Conservation (phyloP, 1,139 yeast species). For the Nakaseomyces kungkrabaensis region DNA sequence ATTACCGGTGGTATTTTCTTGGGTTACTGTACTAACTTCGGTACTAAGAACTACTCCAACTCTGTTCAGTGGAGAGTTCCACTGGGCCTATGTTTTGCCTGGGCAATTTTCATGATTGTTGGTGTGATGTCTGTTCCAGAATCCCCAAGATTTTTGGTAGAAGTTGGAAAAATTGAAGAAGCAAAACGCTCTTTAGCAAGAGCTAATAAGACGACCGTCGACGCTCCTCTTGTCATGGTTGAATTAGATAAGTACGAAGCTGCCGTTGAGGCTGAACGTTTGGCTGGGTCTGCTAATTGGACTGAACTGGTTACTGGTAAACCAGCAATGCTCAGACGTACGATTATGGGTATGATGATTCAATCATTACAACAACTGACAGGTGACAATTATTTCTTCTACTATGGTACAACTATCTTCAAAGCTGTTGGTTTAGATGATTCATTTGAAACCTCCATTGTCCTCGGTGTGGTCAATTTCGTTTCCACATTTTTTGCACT, state of each 20-base stretch:
- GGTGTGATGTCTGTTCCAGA: conserved; percentile 68
- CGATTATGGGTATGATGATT: conserved; percentile 50
- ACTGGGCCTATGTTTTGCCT: conserved; percentile 40
- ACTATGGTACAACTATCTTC: conserved; percentile 69
- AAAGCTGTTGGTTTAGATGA: conserved; percentile 62
- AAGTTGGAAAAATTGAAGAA: conserved; percentile 41
- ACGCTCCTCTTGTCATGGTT: conserved; percentile 45
- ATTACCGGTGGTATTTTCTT: conserved; percentile 52
- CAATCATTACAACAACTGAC: conserved; percentile 66
- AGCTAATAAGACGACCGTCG: conserved; percentile 44
- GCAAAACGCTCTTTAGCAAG: conserved; percentile 52
- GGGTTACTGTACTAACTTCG: conserved; percentile 54
- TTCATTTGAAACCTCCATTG: conserved; percentile 64
- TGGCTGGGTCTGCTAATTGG: conserved; percentile 52
- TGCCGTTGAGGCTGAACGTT: conserved; percentile 50
- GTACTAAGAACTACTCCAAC: conserved; percentile 37
- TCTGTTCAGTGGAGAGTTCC: conserved; percentile 56
- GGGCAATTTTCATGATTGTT: conserved; percentile 33
- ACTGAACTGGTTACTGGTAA: conserved; percentile 51
- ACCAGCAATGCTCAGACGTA: conserved; percentile 44
- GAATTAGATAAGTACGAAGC: conserved; percentile 54
- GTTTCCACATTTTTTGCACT: conserved; percentile 60
- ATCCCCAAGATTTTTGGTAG: conserved; percentile 61
- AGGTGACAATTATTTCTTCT: conserved; percentile 72
- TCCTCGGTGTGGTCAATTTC: conserved; percentile 69